A percentile compares a stretch with the other conserved stretches of the same genome.
phyloP scores from a whole-genome alignment of 495 filamentous ascomycete genomes.

The Chaetomidium leptoderma region DNA sequence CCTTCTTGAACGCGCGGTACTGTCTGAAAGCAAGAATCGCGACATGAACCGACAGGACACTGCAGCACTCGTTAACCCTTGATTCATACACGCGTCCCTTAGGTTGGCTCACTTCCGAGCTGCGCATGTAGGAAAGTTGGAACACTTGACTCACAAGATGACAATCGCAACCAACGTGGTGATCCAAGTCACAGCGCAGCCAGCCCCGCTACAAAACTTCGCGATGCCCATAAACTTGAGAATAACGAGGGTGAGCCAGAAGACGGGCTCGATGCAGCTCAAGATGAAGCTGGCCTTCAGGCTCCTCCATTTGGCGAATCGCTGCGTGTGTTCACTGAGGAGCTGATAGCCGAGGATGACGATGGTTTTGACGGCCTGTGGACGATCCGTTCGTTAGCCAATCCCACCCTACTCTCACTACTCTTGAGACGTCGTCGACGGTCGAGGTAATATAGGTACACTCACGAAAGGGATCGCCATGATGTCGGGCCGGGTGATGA shows the following conservation, averaged over 20 bases:
- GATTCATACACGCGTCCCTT: too few relatives aligned
- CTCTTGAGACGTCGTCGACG: background rate
- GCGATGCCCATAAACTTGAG: slow-evolving; percentile 6
- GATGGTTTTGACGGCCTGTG: slow-evolving; percentile 3
- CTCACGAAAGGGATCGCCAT: background rate
- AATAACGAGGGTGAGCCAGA: slow-evolving; percentile 7
- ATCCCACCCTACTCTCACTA: too few relatives aligned
- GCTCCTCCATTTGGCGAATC: background rate
- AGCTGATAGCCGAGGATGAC: slow-evolving; percentile 1
- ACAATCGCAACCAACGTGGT: background rate
- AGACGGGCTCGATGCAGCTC: slow-evolving; percentile 3
- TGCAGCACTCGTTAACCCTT: background rate
- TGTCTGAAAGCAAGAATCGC: background rate
- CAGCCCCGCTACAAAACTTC: background rate
- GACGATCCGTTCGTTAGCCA: background rate
- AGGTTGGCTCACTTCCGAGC: background rate
- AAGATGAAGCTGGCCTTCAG: slow-evolving; percentile 3
- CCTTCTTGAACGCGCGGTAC: background rate
- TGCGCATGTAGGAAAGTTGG: background rate
- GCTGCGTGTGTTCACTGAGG: background rate
- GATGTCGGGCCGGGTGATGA: background rate
- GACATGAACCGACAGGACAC: background rate
- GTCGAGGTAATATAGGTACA: background rate
- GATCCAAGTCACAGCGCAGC: background rate
- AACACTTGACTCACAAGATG: slow-evolving; percentile 2